phyloP scores from a whole-genome alignment of 1,284 basidiomycete genomes.

The Trichosporon sp. region DNA sequence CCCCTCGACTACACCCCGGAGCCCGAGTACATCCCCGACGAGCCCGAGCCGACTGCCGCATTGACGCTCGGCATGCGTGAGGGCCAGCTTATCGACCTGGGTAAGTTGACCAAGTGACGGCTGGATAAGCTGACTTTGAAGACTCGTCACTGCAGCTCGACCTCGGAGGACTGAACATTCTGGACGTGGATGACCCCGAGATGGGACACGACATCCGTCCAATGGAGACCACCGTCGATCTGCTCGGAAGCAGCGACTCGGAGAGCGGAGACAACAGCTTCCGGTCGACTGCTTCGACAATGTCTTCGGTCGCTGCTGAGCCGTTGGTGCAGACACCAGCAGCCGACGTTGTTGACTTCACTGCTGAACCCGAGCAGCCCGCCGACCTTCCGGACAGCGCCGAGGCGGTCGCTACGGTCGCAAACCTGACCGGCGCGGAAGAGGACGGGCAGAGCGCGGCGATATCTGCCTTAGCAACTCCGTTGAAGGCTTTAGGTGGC shows the following conservation, averaged over 20 bases:
- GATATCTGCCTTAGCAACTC: background rate
- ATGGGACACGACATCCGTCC: slow-evolving; percentile 2
- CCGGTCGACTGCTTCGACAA: background rate
- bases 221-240: background rate
- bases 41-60: background rate
- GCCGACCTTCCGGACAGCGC: background rate
- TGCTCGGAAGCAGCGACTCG: background rate
- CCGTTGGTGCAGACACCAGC: background rate
- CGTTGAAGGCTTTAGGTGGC: background rate
- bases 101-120: slow-evolving; percentile 5
- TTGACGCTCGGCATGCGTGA: slow-evolving; percentile 15
- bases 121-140: slow-evolving; percentile 3
- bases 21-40: slow-evolving; percentile 9
- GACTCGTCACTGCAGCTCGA: slow-evolving; percentile 25
- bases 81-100: slow-evolving; percentile 7
- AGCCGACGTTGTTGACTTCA: background rate
- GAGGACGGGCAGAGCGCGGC: background rate
- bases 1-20: slow-evolving; percentile 11
- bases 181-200: slow-evolving; percentile 42
- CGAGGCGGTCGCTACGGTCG: background rate
- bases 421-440: background rate
- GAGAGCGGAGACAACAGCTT: background rate
- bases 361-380: background rate
- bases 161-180: slow-evolving; percentile 35
- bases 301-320: background rate